Conservation (phyloP, 345 rosid genomes). For the Erucastrum elatum region DNA sequence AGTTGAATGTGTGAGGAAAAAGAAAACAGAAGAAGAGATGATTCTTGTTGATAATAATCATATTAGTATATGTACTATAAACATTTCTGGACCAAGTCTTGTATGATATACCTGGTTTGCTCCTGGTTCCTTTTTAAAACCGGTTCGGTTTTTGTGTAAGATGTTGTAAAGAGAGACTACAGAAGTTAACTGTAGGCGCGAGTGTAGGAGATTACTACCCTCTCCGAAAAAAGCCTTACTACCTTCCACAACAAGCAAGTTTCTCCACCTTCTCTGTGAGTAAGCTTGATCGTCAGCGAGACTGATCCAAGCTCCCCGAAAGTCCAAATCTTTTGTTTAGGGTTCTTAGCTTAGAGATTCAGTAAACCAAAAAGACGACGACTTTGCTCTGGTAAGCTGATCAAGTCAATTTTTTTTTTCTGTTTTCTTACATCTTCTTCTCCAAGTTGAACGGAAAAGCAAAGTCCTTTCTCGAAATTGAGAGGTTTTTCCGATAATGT, state of each 20-base stretch:
- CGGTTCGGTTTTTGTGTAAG: conserved; percentile 7
- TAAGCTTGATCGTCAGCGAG: conserved; percentile 9
- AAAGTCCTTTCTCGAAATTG: not conserved
- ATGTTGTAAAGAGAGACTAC: not conserved
- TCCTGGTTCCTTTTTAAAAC: not conserved
- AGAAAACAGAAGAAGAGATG: not conserved
- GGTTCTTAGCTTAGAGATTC: not conserved
- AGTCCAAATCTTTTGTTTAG: not conserved
- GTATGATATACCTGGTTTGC: not conserved
- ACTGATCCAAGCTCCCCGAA: conserved; percentile 8
- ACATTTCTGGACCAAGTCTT: not conserved
- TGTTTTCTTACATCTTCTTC: not conserved
- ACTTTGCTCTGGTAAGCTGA: conserved; percentile 24
- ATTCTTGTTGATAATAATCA: conserved; percentile 7
- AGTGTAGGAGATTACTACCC: conserved; percentile 12
- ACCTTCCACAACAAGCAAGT: conserved; percentile 30
- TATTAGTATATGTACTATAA: not conserved
- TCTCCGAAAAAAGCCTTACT: not conserved
- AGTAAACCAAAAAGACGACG: not conserved
- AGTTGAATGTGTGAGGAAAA: not conserved
- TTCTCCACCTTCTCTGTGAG: not conserved
- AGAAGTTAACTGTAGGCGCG: conserved; percentile 2
- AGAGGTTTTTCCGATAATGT: not conserved
- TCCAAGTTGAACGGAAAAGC: not conserved
- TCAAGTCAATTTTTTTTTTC: not conserved